These are phyloP conservation scores for Sphenostylis stenocarpa DNA, from an alignment of 306 rosid genomes.

Conservation along the genomic window DNA sequence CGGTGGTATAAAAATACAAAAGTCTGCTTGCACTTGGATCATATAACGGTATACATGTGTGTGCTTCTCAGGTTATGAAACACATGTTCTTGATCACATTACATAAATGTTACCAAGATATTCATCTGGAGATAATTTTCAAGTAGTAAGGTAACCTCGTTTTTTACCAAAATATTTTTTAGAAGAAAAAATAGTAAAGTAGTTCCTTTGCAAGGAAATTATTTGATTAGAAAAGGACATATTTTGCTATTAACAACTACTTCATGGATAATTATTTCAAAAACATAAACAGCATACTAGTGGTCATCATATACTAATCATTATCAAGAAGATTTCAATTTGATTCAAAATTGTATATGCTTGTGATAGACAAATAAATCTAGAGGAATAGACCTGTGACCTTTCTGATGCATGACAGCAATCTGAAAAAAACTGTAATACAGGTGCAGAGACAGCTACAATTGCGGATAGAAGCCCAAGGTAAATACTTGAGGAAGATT, in stretches of 20 bases:
- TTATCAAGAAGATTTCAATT: neutral
- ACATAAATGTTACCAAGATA: too few species aligned
- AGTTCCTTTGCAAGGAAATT: neutral
- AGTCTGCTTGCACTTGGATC: too few species aligned
- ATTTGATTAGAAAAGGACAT: neutral
- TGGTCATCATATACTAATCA: neutral
- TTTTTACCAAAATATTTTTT: neutral
- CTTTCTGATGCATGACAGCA: neutral
- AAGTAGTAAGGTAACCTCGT: neutral
- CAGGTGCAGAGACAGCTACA: slow-evolving; percentile 92
- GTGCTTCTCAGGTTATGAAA: too few species aligned
- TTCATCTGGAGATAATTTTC: neutral
- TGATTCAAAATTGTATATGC: neutral
- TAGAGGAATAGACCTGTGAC: neutral
- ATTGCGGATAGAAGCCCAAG: slow-evolving; percentile 85
- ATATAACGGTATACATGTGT: too few species aligned
- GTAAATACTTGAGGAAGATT: slow-evolving; percentile 83
- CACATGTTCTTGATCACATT: too few species aligned
- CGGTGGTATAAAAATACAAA: too few species aligned
- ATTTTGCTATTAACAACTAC: neutral
- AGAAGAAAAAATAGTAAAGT: neutral
- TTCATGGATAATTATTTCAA: neutral
- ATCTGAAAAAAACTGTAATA: slow-evolving; percentile 15
- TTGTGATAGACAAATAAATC: neutral
- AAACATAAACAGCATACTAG: too few species aligned